Evolutionary conservation across 805 yeast species (phyloP).

Genomic region (Saitoella complicata): DNA sequence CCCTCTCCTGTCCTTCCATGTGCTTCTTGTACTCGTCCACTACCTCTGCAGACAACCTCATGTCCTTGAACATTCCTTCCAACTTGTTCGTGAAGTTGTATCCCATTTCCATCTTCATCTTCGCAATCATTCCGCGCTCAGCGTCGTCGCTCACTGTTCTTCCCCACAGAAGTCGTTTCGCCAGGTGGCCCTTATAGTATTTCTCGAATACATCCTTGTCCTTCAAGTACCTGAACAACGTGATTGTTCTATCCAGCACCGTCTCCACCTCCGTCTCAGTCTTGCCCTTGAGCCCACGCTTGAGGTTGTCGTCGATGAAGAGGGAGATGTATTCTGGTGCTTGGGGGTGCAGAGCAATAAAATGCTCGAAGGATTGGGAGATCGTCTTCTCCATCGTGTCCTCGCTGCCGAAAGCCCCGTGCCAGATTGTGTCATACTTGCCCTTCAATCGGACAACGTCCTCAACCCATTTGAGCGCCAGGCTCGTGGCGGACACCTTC

Average conservation of each 20-base stretch:
- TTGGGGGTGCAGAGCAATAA: conserved; percentile 35
- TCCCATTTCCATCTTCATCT: conserved; percentile 62
- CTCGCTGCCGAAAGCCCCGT: conserved; percentile 34
- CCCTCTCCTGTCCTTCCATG: conserved; percentile 13
- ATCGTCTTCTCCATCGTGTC: conserved; percentile 35
- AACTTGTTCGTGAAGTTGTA: conserved; percentile 61
- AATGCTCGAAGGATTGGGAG: conserved; percentile 44
- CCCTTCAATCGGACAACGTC: conserved; percentile 35
- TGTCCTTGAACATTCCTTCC: conserved; percentile 78
- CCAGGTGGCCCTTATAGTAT: conserved; percentile 70
- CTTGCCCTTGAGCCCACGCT: conserved; percentile 32
- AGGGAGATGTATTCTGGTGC: conserved; percentile 41
- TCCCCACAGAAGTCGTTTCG: conserved; percentile 52
- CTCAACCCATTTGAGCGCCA: conserved; percentile 56
- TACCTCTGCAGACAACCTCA: conserved; percentile 38
- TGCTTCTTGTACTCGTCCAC: conserved; percentile 17
- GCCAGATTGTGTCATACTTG: conserved; percentile 34
- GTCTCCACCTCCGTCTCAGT: conserved; percentile 32
- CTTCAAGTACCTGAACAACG: conserved; percentile 47
- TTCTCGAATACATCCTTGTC: conserved; percentile 80
- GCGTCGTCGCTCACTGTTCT: conserved; percentile 35
- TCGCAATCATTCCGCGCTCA: conserved; percentile 52
- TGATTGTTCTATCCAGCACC: conserved; percentile 38
- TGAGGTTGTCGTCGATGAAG: conserved; percentile 41
- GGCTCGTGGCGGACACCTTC: conserved; percentile 24